Evolutionary conservation across 1,139 yeast genomes (phyloP), one percentile per base, ranked within the genome.

Genomic region (Protomyces macrosporus): DNA sequence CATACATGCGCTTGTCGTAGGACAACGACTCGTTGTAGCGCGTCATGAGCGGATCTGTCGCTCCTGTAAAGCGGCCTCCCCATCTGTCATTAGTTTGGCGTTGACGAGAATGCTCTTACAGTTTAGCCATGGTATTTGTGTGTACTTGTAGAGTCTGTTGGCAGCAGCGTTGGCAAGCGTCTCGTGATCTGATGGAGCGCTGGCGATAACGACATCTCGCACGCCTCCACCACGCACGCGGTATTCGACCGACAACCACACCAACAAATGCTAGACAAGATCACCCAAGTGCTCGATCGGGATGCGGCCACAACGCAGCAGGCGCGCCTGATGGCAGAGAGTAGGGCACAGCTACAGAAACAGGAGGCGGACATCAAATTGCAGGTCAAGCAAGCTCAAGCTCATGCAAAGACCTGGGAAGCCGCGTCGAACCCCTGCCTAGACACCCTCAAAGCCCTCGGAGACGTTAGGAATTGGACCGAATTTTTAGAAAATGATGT

Each of bases 21-120:
- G 98, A 98, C 69, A 93, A 79, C 1, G 98, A 91, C 1, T 98
- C 97, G 77, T 93, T 95, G 81, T 93, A 93, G 65, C 90, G 80
- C 74, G 93, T 96, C 99, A 93, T 93, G 73, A 93, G 79, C 6
- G 99, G 98, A 72, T 93, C 99, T 33, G 96, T 86, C 68, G 93
- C 93, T 58, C 81, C 72, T 65, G 98, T 93, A 78, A 93, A 93
- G 75, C 99, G 85, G 73, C 99, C 99, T 70, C 99, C 99, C 99
- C 99, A 93, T 69, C 95, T 81, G 75, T 87, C 51, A 45, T 23
- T n/a, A 37, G 42, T 37, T 37, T 37, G 42, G 23, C 23, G 23
- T 23, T 23, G 23, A 23, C 2, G 23, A 23, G 23, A 23, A 23
- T 23, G 23, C 23, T 23, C 23, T 14, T 42, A 42, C 48, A 42